phyloP scores from a whole-genome alignment of 2,329 filamentous ascomycete species.

The Metarhizium robertsii region DNA sequence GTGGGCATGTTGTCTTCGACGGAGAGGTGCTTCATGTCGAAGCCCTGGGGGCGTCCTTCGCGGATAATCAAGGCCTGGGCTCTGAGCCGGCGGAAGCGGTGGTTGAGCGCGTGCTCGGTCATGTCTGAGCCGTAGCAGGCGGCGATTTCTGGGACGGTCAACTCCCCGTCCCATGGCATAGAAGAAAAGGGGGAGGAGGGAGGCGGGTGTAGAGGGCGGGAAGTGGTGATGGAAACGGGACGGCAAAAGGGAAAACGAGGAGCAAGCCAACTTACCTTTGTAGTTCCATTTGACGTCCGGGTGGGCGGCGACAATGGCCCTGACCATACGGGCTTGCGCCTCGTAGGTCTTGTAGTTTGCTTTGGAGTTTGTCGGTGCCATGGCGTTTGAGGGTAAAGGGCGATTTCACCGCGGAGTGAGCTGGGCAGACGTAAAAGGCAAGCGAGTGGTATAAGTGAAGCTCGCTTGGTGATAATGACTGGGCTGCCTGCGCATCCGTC shows the following conservation, averaged over 20 bases:
- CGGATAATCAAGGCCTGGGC: constrained; percentile 31
- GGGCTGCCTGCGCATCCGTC: too few relatives aligned
- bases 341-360: constrained; percentile 54
- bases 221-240: neutral
- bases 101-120: constrained; percentile 37
- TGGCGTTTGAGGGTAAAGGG: constrained; percentile 14
- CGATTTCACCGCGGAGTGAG: neutral
- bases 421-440: neutral
- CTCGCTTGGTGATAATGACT: too few relatives aligned
- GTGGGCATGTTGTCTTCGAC: constrained; percentile 26
- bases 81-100: constrained; percentile 40
- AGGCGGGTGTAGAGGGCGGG: neutral
- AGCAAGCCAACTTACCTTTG: constrained; percentile 39
- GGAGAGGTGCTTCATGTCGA: constrained; percentile 34
- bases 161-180: constrained; percentile 15
- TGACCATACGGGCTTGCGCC: constrained; percentile 48
- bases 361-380: constrained; percentile 32
- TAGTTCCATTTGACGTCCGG: constrained; percentile 48
- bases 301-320: constrained; percentile 50
- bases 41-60: constrained; percentile 21
- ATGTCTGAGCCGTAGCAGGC: constrained; percentile 40
- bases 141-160: constrained; percentile 35
- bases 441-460: too few relatives aligned
- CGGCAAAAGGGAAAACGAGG: constrained; percentile 2
- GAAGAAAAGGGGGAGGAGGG: neutral